A percentile compares a stretch with the other conserved stretches of the same genome.
phyloP scores from a whole-genome alignment of 176 grass and related monocot genomes.

The Triticum turgidum region DNA sequence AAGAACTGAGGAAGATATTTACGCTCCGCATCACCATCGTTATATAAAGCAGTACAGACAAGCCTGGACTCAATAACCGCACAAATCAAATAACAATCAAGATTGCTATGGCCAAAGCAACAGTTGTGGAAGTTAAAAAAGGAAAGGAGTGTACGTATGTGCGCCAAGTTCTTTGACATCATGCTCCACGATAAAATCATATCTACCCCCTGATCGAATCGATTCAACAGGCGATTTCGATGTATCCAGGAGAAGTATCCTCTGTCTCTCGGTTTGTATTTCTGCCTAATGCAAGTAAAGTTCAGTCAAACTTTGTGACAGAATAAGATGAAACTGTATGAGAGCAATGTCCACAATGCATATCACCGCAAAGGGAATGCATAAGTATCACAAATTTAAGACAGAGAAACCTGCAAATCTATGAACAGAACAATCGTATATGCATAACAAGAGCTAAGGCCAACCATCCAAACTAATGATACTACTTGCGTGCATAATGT shows the following conservation, averaged over 20 bases:
- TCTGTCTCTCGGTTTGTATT: slow-evolving; percentile 96
- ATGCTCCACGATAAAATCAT: slow-evolving; percentile 98
- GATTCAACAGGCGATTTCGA: slow-evolving; percentile 89
- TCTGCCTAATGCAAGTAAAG: slow-evolving; percentile 65
- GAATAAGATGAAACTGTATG: slow-evolving; percentile 31
- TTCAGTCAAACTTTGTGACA: slow-evolving; percentile 20
- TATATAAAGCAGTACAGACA: slow-evolving; percentile 96
- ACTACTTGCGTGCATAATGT: not conserved
- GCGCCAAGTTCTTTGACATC: slow-evolving; percentile 96
- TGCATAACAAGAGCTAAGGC: not conserved
- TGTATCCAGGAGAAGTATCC: slow-evolving; percentile 84
- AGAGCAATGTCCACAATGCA: slow-evolving; percentile 8
- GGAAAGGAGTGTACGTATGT: slow-evolving; percentile 70
- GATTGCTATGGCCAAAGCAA: slow-evolving; percentile 25
- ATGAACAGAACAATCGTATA: not conserved
- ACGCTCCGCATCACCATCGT: slow-evolving; percentile 84
- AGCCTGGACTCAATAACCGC: slow-evolving; percentile 59
- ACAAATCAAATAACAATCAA: slow-evolving; percentile 29
- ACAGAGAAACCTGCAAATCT: not conserved
- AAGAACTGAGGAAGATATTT: slow-evolving; percentile 99
- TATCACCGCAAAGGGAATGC: not conserved
- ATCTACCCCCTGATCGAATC: slow-evolving; percentile 94
- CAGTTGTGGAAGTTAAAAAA: not conserved
- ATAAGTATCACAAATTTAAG: not conserved
- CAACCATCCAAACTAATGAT: not conserved